These are phyloP conservation scores for Paspalum notatum DNA, from an alignment of 176 grass and related monocot genomes.

Conservation along the genomic window DNA sequence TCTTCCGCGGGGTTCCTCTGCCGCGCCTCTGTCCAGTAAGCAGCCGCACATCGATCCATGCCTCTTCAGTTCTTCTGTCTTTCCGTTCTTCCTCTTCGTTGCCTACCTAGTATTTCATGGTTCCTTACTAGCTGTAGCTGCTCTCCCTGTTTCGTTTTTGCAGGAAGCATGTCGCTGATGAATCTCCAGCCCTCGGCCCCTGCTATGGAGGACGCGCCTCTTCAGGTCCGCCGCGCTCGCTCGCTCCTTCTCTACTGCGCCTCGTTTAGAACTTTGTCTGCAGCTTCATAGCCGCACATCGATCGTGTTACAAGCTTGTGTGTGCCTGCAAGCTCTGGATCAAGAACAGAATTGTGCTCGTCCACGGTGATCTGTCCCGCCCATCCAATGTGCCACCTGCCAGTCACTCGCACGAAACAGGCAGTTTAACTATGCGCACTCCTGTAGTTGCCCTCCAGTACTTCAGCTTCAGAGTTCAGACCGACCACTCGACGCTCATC, in stretches of 20 bases:
- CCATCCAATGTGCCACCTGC: not conserved
- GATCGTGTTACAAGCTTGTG: no score
- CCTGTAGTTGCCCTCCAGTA: slow-evolving; percentile 5
- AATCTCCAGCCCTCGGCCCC: slow-evolving; percentile 29
- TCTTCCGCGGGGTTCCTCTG: slow-evolving; percentile 50
- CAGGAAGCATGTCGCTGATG: slow-evolving; percentile 59
- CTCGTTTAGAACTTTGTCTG: no score
- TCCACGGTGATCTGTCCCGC: not conserved
- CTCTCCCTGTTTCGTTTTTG: not conserved
- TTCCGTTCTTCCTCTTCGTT: not conserved
- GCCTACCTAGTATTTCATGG: not conserved
- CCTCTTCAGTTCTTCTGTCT: not conserved
- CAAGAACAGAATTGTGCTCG: not conserved
- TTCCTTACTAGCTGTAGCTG: not conserved
- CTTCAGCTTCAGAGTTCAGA: no score
- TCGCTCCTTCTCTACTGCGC: not conserved
- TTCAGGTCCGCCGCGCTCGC: slow-evolving; percentile 42
- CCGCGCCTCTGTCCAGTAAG: slow-evolving; percentile 74
- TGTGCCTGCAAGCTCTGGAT: not conserved
- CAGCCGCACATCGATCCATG: not conserved
- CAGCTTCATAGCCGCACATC: no score
- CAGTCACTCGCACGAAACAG: not conserved
- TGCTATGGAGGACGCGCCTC: slow-evolving; percentile 20
- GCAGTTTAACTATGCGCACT: not conserved
- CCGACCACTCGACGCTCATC: not conserved